Conservation (phyloP, 202 grass and related monocot genomes). For the Panicum virgatum region DNA sequence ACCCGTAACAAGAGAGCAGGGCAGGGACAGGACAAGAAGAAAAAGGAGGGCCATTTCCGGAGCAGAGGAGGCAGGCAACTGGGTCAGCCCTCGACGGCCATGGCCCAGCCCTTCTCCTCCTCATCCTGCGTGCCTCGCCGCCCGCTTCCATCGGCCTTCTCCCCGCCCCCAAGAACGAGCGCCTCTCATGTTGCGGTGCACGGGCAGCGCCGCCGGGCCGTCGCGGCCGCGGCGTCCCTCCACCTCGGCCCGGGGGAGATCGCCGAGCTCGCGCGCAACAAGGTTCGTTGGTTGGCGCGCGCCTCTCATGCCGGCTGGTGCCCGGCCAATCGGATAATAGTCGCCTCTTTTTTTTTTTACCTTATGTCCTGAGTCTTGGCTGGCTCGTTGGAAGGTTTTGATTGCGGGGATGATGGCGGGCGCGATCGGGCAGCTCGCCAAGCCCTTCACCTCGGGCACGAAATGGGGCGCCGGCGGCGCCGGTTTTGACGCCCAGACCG, state of each 20-base stretch:
- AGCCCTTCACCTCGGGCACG: conserved; percentile 64
- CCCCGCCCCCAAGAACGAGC: not conserved
- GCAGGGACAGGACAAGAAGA: not conserved
- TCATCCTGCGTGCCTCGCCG: not conserved
- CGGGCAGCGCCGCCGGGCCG: conserved; percentile 9
- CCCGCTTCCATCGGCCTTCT: not conserved
- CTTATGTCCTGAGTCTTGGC: not conserved
- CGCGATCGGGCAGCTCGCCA: conserved; percentile 70
- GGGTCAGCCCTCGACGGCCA: conserved; percentile 31
- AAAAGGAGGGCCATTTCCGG: not conserved
- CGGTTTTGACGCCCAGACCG: conserved; percentile 50
- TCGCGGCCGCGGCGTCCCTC: conserved; percentile 35
- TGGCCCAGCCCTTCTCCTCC: conserved; percentile 16
- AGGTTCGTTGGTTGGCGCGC: conserved; percentile 40
- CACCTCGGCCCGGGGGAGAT: conserved; percentile 57
- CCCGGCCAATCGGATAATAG: not conserved
- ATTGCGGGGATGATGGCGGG: conserved; percentile 61
- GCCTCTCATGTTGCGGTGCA: not conserved
- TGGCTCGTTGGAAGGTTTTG: conserved; percentile 53
- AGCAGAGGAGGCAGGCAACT: not conserved
- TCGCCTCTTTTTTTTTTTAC: not conserved
- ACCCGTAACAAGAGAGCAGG: not conserved
- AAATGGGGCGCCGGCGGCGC: conserved; percentile 38
- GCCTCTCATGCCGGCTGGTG: not conserved
- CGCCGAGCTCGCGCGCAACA: conserved; percentile 63